These are phyloP conservation scores for Syncephalastrum contaminatum DNA, from an alignment of 371 early-diverging fungal genomes.

Conservation along the genomic window DNA sequence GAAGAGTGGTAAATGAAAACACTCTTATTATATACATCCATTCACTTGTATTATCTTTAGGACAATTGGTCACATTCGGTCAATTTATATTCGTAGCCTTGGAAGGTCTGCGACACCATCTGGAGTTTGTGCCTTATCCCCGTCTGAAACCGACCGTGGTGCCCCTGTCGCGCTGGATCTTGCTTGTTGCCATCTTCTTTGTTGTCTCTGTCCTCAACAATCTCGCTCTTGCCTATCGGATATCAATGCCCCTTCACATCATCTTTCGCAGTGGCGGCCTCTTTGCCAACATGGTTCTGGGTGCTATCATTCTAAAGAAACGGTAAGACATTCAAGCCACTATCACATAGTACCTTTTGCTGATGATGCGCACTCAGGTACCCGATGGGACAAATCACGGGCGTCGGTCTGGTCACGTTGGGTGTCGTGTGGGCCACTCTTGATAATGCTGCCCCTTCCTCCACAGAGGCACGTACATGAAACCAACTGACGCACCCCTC, in stretches of 20 bases:
- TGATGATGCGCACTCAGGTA: constrained; percentile 14
- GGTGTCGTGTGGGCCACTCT: constrained; percentile 78
- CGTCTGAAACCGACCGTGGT: constrained; percentile 63
- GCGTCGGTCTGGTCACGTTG: constrained; percentile 75
- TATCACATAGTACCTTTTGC: neutral
- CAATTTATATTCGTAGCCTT: constrained; percentile 81
- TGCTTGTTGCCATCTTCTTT: constrained; percentile 79
- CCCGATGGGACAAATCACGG: constrained; percentile 34
- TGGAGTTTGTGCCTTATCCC: constrained; percentile 57
- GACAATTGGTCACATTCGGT: constrained; percentile 80
- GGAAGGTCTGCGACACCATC: constrained; percentile 67
- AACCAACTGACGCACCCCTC: neutral
- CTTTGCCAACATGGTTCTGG: constrained; percentile 83
- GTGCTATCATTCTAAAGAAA: constrained; percentile 68
- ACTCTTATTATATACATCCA: neutral
- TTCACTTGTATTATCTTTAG: constrained; percentile 22
- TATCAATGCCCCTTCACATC: constrained; percentile 88
- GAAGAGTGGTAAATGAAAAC: constrained; percentile 59
- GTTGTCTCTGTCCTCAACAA: constrained; percentile 81
- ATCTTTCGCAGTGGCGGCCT: constrained; percentile 85
- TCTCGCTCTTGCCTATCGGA: constrained; percentile 74
- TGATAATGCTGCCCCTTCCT: constrained; percentile 25
- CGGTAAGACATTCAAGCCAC: constrained; percentile 36
- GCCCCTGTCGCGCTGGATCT: constrained; percentile 72
- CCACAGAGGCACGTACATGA: constrained; percentile 1